Base-by-base conservation (phyloP, 805 yeast genomes). In the Myxozyma melibiosi region DNA sequence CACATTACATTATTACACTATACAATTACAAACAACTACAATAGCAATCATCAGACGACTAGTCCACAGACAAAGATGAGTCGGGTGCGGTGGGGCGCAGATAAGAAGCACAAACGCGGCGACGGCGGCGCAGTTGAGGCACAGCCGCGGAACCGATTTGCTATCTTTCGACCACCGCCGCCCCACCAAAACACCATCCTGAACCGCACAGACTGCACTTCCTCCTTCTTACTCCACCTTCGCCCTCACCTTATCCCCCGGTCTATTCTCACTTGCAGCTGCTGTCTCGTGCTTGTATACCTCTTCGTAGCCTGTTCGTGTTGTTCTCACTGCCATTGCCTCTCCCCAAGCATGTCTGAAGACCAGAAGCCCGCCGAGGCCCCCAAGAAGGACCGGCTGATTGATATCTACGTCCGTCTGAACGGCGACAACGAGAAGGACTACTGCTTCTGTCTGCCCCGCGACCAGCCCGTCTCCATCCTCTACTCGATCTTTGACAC, bases 361-460 rank as follows among this genome's bases (percentile, higher is more conserved):
- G 6, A 24, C 4, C 37, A 41, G 28, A 27, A 50, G 13, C 31
- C 40, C 13, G 18, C 39, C 6, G 33, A 16, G 25, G 30, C 43
- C 38, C 33, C 43, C 22, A 48, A 52, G 54, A 57, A 50, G 44
- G 68, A 59, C 42, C 53, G 51, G 52, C 60, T 61, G 25, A 70
- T 74, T 66, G 79, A 74, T 55, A 61, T 73, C 38, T 90, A 83
- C 74, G 72, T 94, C 63, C 86, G 99, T 58, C 83, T 92, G 80
- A 90, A 88, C 70, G 86, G 82, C 57, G 96, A 91, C 68, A 71
- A 75, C 47, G 97, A 90, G 67, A 86, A 86, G 71, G 99, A 92
- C 71, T 91, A 90, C 73, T 88, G 96, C 66, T 89, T 92, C 75
- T 84, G 82, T 64, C 81, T 90, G n/a, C 77, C 79, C 24, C 73